Percentiles rank a stretch among this genome's conserved stretches.
phyloP scores from a whole-genome alignment of 1,284 basidiomycete genomes.

The Ceratobasidium sp. region DNA sequence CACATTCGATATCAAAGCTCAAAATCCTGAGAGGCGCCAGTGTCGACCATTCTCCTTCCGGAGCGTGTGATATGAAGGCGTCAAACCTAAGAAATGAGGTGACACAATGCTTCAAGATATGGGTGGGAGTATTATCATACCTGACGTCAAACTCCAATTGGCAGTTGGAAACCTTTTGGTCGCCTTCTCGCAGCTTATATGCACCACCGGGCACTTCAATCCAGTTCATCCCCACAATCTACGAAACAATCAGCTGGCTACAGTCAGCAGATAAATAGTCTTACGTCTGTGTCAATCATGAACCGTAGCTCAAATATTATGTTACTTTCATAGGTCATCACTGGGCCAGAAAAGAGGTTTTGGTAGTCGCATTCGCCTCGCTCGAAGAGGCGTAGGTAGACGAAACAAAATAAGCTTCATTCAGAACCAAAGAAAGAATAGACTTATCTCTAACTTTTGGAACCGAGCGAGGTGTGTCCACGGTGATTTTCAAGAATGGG shows the following conservation, averaged over 20 bases:
- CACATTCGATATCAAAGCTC: conserved; percentile 97
- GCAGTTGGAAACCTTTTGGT: conserved; percentile 75
- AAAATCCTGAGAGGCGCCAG: conserved; percentile 90
- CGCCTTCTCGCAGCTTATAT: conserved; percentile 66
- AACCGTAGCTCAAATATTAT: conserved; percentile 87
- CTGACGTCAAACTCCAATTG: conserved; percentile 83
- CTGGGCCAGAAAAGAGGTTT: conserved; percentile 64
- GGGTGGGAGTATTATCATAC: conserved; percentile 53
- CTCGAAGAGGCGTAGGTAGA: conserved; percentile 79
- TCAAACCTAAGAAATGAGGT: conserved; percentile 64
- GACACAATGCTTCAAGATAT: conserved; percentile 2
- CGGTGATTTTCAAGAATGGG: conserved; percentile 83
- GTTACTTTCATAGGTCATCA: conserved; percentile 90
- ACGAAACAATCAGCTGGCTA: conserved; percentile 16
- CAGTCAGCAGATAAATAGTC: conserved; percentile 34
- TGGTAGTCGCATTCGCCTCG: conserved; percentile 78
- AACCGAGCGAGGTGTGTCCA: conserved; percentile 72
- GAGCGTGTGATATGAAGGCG: conserved; percentile 82
- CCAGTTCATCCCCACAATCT: conserved; percentile 99
- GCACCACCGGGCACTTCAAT: conserved; percentile 84
- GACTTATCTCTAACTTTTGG: conserved; percentile 91
- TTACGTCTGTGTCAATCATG: conserved; percentile 93
- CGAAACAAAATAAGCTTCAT: conserved; percentile 40
- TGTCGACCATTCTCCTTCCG: conserved; percentile 88
- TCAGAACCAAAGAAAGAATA: conserved; percentile 34